Evolutionary conservation across 805 yeast genomes (phyloP).

Genomic region (Clavispora vitiphila): DNA sequence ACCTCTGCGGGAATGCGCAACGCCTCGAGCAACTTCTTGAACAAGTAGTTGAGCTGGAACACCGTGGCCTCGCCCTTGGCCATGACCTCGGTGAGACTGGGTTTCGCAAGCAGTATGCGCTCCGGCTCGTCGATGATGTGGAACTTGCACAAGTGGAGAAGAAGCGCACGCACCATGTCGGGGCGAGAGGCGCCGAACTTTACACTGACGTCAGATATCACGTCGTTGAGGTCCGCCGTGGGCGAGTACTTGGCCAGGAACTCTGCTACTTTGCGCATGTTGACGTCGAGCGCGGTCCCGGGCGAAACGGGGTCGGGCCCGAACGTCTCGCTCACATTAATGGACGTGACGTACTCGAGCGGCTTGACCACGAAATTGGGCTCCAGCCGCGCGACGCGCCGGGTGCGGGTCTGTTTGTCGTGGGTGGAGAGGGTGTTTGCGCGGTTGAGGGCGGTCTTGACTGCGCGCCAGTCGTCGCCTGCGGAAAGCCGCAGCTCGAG

Average conservation of each 20-base stretch:
- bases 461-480: conserved; percentile 29
- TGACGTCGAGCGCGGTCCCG: conserved; percentile 12
- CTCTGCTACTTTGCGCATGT: conserved; percentile 25
- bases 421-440: conserved; percentile 62
- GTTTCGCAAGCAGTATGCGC: conserved; percentile 33
- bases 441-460: conserved; percentile 44
- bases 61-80: conserved; percentile 52
- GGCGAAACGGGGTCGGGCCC: conserved; percentile 16
- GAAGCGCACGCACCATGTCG: conserved; percentile 53
- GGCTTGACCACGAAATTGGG: conserved; percentile 38
- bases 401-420: conserved; percentile 68
- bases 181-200: conserved; percentile 38
- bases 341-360: conserved; percentile 36
- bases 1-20: conserved; percentile 71
- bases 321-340: conserved; percentile 35
- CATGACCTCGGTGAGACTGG: conserved; percentile 40
- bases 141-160: conserved; percentile 68
- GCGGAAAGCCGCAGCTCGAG: conserved; percentile 43
- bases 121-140: conserved; percentile 36
- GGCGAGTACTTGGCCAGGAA: conserved; percentile 28
- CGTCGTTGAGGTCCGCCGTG: conserved; percentile 33
- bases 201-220: conserved; percentile 35
- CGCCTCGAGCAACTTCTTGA: conserved; percentile 65
- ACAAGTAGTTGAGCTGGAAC: conserved; percentile 72
- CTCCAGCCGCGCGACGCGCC: conserved; percentile 43